Evolutionary conservation across 257 asterid genomes (phyloP).

Genomic region (Forsythia suspensa): DNA sequence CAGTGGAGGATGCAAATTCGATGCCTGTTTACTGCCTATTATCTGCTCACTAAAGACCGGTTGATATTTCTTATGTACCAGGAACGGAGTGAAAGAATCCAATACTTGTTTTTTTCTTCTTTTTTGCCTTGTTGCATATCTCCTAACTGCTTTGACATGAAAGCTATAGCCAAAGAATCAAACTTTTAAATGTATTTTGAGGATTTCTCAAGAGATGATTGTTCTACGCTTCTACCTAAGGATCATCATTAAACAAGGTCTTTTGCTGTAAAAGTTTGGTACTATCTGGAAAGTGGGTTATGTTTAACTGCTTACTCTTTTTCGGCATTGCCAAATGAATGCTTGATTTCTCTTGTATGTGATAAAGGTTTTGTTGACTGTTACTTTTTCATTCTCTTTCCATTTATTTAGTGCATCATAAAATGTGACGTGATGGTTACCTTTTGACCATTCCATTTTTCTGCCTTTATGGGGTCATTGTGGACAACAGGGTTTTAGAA

Average conservation of each 20-base stretch:
- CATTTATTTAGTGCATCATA: background rate
- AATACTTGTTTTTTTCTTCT: background rate
- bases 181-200: background rate
- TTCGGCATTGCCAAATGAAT: background rate
- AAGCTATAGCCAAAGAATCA: background rate
- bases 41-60: background rate
- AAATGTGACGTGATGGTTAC: background rate
- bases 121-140: background rate
- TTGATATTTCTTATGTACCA: background rate
- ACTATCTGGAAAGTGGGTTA: background rate
- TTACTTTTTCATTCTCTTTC: background rate
- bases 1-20: background rate
- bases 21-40: background rate
- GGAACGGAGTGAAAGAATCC: background rate
- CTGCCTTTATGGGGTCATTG: slow-evolving; percentile 7
- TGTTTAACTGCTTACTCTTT: background rate
- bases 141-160: slow-evolving; percentile 11
- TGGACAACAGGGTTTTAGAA: slow-evolving; percentile 68
- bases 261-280: background rate
- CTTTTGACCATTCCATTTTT: slow-evolving; percentile 3
- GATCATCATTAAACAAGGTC: background rate
- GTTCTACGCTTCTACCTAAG: background rate
- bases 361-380: background rate
- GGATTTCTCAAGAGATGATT: background rate
- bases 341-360: background rate